A percentile compares a stretch with the other conserved stretches of the same genome.
phyloP scores from a whole-genome alignment of 495 filamentous ascomycete species.

The Penicillium antarcticum region DNA sequence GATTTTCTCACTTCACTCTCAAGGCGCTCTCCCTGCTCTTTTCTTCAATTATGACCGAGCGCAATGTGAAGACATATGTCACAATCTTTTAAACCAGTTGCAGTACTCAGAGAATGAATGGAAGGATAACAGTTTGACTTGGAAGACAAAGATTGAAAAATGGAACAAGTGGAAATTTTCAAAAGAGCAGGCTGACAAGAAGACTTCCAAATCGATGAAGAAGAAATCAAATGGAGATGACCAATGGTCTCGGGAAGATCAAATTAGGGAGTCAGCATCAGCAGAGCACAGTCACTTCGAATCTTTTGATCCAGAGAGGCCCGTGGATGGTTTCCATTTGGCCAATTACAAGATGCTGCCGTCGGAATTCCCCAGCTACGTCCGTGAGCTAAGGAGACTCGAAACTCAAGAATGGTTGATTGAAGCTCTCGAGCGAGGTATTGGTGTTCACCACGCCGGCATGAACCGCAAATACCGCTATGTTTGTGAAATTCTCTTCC shows the following conservation, averaged over 20 bases:
- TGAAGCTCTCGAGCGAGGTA: constrained; percentile 56
- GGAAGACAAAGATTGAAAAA: constrained; percentile 52
- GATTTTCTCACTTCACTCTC: constrained; percentile 56
- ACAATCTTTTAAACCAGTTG: too few species aligned
- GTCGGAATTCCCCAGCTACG: too few species aligned
- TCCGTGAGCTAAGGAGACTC: too few species aligned
- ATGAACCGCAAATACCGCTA: constrained; percentile 76
- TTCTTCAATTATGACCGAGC: constrained; percentile 75
- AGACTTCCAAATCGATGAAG: constrained; percentile 23
- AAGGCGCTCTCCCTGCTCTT: constrained; percentile 67
- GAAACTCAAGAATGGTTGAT: constrained; percentile 47
- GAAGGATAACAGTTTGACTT: constrained; percentile 53
- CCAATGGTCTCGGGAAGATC: constrained; percentile 54
- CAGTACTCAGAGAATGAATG: too few species aligned
- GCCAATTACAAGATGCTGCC: constrained; percentile 56
- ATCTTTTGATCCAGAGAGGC: constrained; percentile 61
- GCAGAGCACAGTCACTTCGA: constrained; percentile 53
- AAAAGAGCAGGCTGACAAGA: too few species aligned
- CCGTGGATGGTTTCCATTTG: constrained; percentile 61
- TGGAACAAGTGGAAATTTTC: constrained; percentile 55
- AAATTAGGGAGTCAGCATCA: constrained; percentile 48
- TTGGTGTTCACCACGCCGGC: constrained; percentile 75
- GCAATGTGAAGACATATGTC: constrained; percentile 56
- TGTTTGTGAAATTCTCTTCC: constrained; percentile 55
- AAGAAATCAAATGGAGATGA: too few species aligned